Conservation (phyloP, 305 asterid species). For the Fraxinus platypoda region DNA sequence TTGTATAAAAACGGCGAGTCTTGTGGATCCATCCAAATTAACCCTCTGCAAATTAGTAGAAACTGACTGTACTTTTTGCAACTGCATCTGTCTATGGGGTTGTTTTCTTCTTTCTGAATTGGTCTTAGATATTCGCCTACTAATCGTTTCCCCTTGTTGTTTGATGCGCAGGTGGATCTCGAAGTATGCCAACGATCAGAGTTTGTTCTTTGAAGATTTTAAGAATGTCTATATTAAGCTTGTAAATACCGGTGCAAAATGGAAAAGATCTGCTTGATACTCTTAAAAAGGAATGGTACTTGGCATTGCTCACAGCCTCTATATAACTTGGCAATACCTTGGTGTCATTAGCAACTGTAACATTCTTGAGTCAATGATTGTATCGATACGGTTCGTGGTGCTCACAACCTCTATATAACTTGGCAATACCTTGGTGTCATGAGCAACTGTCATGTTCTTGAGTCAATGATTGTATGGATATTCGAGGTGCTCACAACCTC, state of each 20-base stretch:
- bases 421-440: not conserved
- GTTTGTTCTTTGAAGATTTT: conserved; percentile 75
- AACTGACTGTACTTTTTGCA: not conserved
- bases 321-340: not conserved
- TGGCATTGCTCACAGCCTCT: not conserved
- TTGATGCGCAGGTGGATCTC: conserved; percentile 67
- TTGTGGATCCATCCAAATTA: not conserved
- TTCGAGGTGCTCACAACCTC: not conserved
- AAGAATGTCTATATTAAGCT: conserved; percentile 69
- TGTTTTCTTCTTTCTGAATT: not conserved
- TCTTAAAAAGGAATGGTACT: not conserved
- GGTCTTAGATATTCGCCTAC: not conserved
- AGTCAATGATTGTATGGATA: not conserved
- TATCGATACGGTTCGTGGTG: not conserved
- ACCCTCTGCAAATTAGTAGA: not conserved
- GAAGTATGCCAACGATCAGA: conserved; percentile 71
- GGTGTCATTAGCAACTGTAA: not conserved
- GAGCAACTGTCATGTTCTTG: too few relatives aligned
- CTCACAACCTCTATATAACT: not conserved
- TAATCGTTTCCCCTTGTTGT: conserved; percentile 2
- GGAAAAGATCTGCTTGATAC: conserved; percentile 47
- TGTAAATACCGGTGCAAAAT: conserved; percentile 73
- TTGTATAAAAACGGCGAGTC: not conserved
- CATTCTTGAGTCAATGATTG: not conserved
- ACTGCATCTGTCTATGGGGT: not conserved